Conservation (phyloP, 2,329 filamentous ascomycete genomes). For the Talaromyces sp. region DNA sequence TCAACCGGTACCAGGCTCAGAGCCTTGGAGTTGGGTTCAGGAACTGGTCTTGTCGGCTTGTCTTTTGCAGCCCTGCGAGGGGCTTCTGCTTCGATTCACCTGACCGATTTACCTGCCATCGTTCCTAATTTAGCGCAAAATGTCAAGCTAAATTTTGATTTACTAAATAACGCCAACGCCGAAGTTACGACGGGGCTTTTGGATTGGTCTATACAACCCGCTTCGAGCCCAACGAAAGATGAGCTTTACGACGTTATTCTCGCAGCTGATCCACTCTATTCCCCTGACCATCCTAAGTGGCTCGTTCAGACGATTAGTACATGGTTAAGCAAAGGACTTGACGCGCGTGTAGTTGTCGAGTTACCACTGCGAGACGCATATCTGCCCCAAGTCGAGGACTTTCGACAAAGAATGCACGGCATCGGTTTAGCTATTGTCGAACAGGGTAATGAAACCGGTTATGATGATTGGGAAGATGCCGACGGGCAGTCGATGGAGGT, state of each 20-base stretch:
- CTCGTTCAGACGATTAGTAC: constrained; percentile 64
- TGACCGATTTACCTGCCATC: constrained; percentile 84
- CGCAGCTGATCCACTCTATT: constrained; percentile 82
- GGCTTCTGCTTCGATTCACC: constrained; percentile 53
- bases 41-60: constrained; percentile 85
- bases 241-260: constrained; percentile 62
- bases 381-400: constrained; percentile 55
- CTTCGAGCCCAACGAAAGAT: constrained; percentile 25
- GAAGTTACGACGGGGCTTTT: constrained; percentile 60
- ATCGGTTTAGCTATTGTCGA: constrained; percentile 51
- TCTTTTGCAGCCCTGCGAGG: constrained; percentile 69
- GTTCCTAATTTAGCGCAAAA: constrained; percentile 76
- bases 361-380: constrained; percentile 71
- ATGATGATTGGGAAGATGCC: constrained; percentile 45
- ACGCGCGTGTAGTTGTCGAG: constrained; percentile 69
- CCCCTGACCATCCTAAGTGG: constrained; percentile 70
- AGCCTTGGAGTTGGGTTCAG: constrained; percentile 76
- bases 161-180: constrained; percentile 54
- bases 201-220: constrained; percentile 57
- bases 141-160: constrained; percentile 55
- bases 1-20: constrained; percentile 24
- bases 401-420: constrained; percentile 57
- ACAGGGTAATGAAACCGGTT: constrained; percentile 42
- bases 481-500: constrained; percentile 40
- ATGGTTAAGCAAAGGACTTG: constrained; percentile 56